Percentiles rank a stretch among this genome's conserved stretches.
Evolutionary conservation across 129 eudicot species (phyloP).

Genomic region (Rutidosis leptorrhynchoides): DNA sequence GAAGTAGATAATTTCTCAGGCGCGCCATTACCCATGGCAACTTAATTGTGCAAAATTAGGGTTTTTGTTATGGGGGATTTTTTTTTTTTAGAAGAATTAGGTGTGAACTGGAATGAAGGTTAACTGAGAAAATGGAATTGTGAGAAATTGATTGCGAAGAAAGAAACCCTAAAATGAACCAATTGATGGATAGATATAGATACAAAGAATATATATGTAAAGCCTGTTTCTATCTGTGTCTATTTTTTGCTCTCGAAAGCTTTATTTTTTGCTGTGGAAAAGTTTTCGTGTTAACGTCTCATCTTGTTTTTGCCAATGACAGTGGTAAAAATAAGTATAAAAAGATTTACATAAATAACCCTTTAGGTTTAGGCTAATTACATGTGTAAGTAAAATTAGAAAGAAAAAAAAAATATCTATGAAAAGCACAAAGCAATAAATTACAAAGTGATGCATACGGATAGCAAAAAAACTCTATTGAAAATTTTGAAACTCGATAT

Average conservation of each 20-base stretch:
- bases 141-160: slow-evolving; percentile 17
- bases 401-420: too few relatives aligned
- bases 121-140: neutral
- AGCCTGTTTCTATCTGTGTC: slow-evolving; percentile 10
- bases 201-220: neutral
- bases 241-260: slow-evolving; percentile 3
- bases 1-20: slow-evolving; percentile 41
- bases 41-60: slow-evolving; percentile 8
- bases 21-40: slow-evolving; percentile 34
- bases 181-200: neutral
- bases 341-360: too few relatives aligned
- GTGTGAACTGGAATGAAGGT: slow-evolving; percentile 7
- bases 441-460: too few relatives aligned
- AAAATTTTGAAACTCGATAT: too few relatives aligned
- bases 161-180: slow-evolving; percentile 29
- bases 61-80: neutral
- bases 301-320: neutral
- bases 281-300: neutral
- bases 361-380: too few relatives aligned
- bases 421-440: too few relatives aligned
- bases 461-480: too few relatives aligned
- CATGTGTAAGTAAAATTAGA: too few relatives aligned
- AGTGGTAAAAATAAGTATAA: too few relatives aligned
- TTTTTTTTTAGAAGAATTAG: slow-evolving; percentile 17
- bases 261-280: slow-evolving; percentile 5